Base-by-base conservation (phyloP, 345 rosid species). In the Euclidium syriacum region DNA sequence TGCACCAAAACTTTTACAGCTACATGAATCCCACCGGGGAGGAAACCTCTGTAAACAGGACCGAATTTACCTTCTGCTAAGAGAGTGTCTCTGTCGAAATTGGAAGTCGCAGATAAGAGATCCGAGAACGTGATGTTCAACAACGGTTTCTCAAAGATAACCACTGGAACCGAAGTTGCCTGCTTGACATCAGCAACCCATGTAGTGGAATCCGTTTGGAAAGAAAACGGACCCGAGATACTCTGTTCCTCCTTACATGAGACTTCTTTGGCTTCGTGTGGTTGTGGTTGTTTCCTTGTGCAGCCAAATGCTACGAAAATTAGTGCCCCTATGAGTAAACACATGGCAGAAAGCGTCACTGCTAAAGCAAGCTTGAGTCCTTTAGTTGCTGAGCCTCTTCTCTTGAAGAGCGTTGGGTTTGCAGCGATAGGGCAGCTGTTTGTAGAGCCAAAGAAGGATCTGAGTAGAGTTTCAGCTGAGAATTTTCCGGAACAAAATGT, bases 151-250 rank as follows among this genome's bases (percentile, higher is more conserved):
- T 86, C 98, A 62, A 91, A 86, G 16, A 91, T 83, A 52, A 91
- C 85, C 5, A 85, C 95, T 0, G 81, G 81, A 27, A 88, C 95
- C 2, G 84, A 78, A 8, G 65, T 78, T 40, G 96, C 95, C 60
- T 85, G 92, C 80, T 88, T 91, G 47, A 91, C 90, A 80, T 86
- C 95, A 26, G 98, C 98, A 2, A 91, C 85, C 96, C 96, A 88
- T 25, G 89, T 88, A 6, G 91, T 85, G 2, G 96, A 91, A 83
- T 91, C 96, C 0, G 95, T 83, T 58, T 91, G 90, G 77, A 88
- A 91, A 0, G 94, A 86, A 56, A 91, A 88, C 1, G 98, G 94
- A 20, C 96, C 96, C 0, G 95, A 86, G 67, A 91, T 76, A 24
- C 65, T 78, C 49, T 76, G 87, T 44, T 86, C 98, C 52, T 91